Base-by-base conservation (phyloP, 495 filamentous ascomycete genomes). In the Bombardia bombarda region DNA sequence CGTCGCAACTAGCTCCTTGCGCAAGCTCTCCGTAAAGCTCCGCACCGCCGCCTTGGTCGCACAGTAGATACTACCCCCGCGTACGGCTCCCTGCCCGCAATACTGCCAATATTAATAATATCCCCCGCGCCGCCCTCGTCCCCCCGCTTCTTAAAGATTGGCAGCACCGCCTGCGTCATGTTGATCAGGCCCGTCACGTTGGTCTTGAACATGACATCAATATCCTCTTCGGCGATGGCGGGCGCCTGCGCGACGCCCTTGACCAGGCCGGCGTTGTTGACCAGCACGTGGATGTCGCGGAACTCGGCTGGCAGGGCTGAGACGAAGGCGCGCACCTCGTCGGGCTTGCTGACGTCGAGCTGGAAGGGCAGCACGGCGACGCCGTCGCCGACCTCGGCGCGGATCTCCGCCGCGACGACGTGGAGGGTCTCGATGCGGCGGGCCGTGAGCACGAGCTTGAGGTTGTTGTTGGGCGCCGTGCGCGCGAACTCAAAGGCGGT, bases 71-170 rank as follows among this genome's bases (percentile, higher is more conserved):
- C 82, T 81, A 19, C 92, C 92, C 33, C 93, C 4, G 80, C 69
- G 65, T 98, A 98, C 9, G 84, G 74, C 52, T 95, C 90, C 30
- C 92, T 78, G 18, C 92, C 92, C 19, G 92, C 92, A 58, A 98
- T 92, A 53, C 84, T 90, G 42, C 92, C 92, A 57, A 98, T 86
- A 65, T 96, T 97, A 63, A 98, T 93, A 57, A 98, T 90, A 56
- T 98, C 92, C 46, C 92, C 92, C 22, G 71, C 67, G 40, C 89
- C 90, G 38, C 87, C 86, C 31, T 90, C 78, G 12, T 72, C 63
- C 2, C 34, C 34, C 30, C 87, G 80, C 57, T 80, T 75, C 69
- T 88, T 82, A 75, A 88, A 94, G 61, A 89, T 82, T 16, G 82
- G 77, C 16, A 98, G 74, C 36, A 95, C 68, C 22, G 86, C 87